These are phyloP conservation scores for Ottelia alismoides DNA, from an alignment of 106 monocot genomes.

Conservation along the genomic window DNA sequence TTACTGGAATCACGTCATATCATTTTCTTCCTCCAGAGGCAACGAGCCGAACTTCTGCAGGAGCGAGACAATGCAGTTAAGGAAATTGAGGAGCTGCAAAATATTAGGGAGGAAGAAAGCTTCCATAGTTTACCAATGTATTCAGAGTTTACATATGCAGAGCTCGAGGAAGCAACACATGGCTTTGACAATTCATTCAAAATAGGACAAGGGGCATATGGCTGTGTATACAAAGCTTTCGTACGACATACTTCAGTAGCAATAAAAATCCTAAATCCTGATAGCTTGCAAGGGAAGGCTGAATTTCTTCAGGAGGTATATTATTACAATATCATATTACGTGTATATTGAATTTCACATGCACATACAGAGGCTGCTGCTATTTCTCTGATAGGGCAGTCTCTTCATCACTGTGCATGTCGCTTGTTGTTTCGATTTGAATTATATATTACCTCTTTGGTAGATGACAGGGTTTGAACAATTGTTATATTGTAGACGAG, in stretches of 20 bases:
- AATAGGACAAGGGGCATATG: constrained; percentile 52
- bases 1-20: constrained; percentile 6
- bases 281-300: constrained; percentile 28
- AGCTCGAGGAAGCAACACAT: constrained; percentile 38
- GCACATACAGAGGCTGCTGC: neutral
- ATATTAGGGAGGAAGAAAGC: constrained; percentile 1
- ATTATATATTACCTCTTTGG: neutral
- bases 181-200: constrained; percentile 23
- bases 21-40: neutral
- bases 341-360: neutral
- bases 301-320: constrained; percentile 45
- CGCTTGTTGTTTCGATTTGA: neutral
- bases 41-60: neutral
- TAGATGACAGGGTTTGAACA: neutral
- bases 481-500: neutral
- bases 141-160: constrained; percentile 31
- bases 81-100: constrained; percentile 24
- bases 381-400: neutral
- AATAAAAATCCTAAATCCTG: constrained; percentile 41
- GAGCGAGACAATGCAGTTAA: constrained; percentile 25
- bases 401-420: neutral
- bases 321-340: neutral
- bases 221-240: constrained; percentile 34
- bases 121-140: neutral
- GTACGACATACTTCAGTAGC: constrained; percentile 36